Percentiles rank a stretch among this genome's conserved stretches.
Evolutionary conservation across 441 rosid species (phyloP).

Genomic region (Biscutella laevigata): DNA sequence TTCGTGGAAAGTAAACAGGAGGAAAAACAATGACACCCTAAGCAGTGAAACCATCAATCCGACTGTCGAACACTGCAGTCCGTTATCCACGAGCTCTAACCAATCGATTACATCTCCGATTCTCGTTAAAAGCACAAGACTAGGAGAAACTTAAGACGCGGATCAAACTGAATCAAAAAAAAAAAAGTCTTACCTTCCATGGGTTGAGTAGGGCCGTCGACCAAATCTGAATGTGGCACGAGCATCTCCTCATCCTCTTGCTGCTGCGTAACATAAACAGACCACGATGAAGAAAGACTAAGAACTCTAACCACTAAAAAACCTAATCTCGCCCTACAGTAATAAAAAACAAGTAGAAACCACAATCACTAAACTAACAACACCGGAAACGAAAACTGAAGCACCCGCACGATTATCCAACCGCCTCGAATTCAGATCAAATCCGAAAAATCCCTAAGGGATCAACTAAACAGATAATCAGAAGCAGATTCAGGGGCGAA

Average conservation of each 20-base stretch:
- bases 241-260: slow-evolving; percentile 65
- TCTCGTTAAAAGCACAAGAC: not conserved
- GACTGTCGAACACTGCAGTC: not conserved
- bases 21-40: slow-evolving; percentile 10
- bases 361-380: slow-evolving; percentile 30
- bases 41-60: not conserved
- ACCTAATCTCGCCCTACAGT: slow-evolving; percentile 20
- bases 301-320: slow-evolving; percentile 4
- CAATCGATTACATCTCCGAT: not conserved
- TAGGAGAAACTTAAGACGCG: not conserved
- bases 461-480: slow-evolving; percentile 18
- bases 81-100: not conserved
- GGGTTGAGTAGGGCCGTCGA: slow-evolving; percentile 50
- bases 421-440: slow-evolving; percentile 14
- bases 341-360: slow-evolving; percentile 30
- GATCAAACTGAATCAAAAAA: slow-evolving; percentile 9
- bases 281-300: slow-evolving; percentile 5
- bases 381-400: not conserved
- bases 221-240: slow-evolving; percentile 48
- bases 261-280: slow-evolving; percentile 31
- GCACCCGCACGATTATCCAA: slow-evolving; percentile 3
- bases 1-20: not conserved
- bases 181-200: slow-evolving; percentile 45
- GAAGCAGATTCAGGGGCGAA: slow-evolving; percentile 23
- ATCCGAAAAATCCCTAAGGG: not conserved